Evolutionary conservation across 495 filamentous ascomycete species (phyloP), one percentile per base, ranked within the genome.

Genomic region (Arthonia radiata): DNA sequence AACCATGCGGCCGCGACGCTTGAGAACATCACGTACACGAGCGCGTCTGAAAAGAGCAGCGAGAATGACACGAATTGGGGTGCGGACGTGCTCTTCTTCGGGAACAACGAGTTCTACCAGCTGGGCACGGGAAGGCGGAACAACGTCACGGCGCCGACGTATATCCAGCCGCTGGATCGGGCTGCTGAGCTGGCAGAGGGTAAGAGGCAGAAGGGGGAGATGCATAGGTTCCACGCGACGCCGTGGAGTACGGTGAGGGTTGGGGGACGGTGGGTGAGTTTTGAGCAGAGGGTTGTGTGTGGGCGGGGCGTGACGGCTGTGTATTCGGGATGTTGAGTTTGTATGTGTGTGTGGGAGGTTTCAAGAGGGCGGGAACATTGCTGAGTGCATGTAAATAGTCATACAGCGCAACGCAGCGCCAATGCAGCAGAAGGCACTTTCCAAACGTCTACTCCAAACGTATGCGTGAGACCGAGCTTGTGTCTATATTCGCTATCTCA

Each of bases 81-180:
- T 27, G 66, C 67, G 5, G 86, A 94, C 45, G 67, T 75, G 2
- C 42, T 93, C 4, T 89, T 71, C 61, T 97, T 82, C 76, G 86
- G 86, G 35, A 76, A 75, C 19, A 97, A 93, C 39, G 83, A 97
- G 50, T 60, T 65, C 34, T 91, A 75, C 41, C 86, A 97, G 42
- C 61, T 97, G 11, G 86, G 86, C 3, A 93, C 73, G 3, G 83
- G 86, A 18, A 83, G 68, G 54, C 51, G 82, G 32, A 90, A 64
- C 39, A 94, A 97, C 40, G 35, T 65, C 4, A 50, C 59, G 17
- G 54, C 56, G 6, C 86, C 86, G 9, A 56, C 54, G 0, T 76
- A 93, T 44, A 79, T 97, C 30, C 58, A 66, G 15, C 75, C 77
- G 5, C 50, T 91, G 18, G 64, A 80, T 27, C 34, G 45, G 25